phyloP scores from a whole-genome alignment of 257 asterid species.

The Solanum dulcamara region DNA sequence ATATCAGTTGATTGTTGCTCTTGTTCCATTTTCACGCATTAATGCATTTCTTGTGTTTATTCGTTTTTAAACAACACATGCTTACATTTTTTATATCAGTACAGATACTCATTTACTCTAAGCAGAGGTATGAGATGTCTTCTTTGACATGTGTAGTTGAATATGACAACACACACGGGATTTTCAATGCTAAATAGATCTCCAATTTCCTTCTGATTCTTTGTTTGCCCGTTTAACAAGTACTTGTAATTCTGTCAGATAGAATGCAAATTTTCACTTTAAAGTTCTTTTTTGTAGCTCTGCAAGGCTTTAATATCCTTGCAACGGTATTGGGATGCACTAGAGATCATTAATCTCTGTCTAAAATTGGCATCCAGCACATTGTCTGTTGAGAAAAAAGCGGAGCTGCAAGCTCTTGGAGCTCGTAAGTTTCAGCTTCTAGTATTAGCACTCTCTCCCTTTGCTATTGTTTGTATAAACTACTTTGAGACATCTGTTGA shows the following conservation, averaged over 20 bases:
- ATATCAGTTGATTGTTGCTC: not conserved
- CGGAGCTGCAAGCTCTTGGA: slow-evolving; percentile 62
- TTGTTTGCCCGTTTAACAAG: not conserved
- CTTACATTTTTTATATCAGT: not conserved
- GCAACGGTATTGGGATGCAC: slow-evolving; percentile 62
- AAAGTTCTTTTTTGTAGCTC: slow-evolving; percentile 18
- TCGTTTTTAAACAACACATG: not conserved
- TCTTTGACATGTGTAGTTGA: not conserved
- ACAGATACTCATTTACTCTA: not conserved
- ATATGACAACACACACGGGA: not conserved
- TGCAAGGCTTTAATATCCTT: slow-evolving; percentile 64
- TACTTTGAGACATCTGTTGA: not conserved
- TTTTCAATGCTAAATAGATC: not conserved
- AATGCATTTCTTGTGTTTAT: not conserved
- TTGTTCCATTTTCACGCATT: not conserved
- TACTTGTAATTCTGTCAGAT: not conserved
- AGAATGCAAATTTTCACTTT: not conserved
- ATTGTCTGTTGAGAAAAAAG: slow-evolving; percentile 43
- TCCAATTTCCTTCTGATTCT: not conserved
- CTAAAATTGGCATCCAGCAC: slow-evolving; percentile 44
- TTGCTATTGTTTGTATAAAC: not conserved
- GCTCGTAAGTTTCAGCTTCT: slow-evolving; percentile 50
- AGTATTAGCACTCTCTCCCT: not conserved
- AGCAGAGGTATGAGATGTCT: not conserved
- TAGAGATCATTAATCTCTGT: slow-evolving; percentile 58